Evolutionary conservation across 73 alveolate genomes (phyloP), one percentile per base, ranked within the genome.

Genomic region (Breviolum minutum): DNA sequence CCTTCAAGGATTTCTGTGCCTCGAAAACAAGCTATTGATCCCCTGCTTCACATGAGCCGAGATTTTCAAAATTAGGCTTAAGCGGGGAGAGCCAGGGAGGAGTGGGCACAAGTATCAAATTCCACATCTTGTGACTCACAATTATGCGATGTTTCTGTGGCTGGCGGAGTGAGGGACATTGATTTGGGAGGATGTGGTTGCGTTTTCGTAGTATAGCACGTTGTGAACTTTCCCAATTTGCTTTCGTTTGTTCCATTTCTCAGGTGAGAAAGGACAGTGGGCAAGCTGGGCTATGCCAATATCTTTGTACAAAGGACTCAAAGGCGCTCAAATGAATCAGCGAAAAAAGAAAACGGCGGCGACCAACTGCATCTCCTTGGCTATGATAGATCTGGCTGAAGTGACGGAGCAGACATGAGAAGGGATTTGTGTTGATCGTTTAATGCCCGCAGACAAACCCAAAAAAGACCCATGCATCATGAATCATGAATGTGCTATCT

Each of bases 1-100:
- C 77, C 94, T 63, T 62, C 76, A 86, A 27, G 94, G 76, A 27
- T 86, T 86, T 63, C 94, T 86, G 94, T 84, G 76, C 61, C 76
- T 61, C n/a, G 93, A 22, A 60, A 16, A 26, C 60, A 84, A 61
- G 24, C 61, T 9, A 60, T 2, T 8, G 10, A 8, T 8, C 62
- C 10, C 40, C 83, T 73, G 20, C n/a, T 27, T 73, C 32, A 24
- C 32, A 9, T 73, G 83, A 73, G 83, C 83, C 32, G 16, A 32
- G 32, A 24, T 22, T 68, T 68, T 14, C 4, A 14, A 68, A 17
- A 17, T 1, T 68, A 22, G 2, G 77, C 77, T 68, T 22, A 68
- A 22, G 77, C 24, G 77, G 54, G 54, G 54, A 40, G 3, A 40
- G 54, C 54, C 54, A 40, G 54, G 54, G 54, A 40, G 54, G 54